Base-by-base conservation (phyloP, 495 filamentous ascomycete species). In the Xylaria bambusicola region DNA sequence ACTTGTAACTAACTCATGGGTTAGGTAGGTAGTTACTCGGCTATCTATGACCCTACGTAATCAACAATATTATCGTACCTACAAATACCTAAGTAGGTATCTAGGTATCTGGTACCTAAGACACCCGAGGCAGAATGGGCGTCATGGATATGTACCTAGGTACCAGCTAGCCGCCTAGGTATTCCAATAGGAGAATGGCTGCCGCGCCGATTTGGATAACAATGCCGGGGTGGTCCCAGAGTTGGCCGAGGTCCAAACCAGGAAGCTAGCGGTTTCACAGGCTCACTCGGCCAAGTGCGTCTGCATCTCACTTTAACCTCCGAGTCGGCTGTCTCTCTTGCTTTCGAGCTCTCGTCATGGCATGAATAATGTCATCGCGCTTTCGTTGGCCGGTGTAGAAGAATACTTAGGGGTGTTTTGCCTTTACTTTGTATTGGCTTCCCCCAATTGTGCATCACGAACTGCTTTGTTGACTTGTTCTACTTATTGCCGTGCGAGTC, bases 211-310 rank as follows among this genome's bases (percentile, higher is more conserved):
- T n/a, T n/a, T n/a, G n/a, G n/a, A n/a, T n/a, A n/a, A n/a, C n/a
- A n/a, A n/a, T n/a, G n/a, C n/a, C n/a, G n/a, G n/a, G n/a, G n/a
- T n/a, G n/a, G n/a, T n/a, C 10, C 18, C 23, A 23, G 23, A 47
- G 4, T 52, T 52, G 56, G 48, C 56, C 56, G 56, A 59, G 56
- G 56, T 59, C 50, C 56, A 46, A 52, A 23, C 9, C 38, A 41
- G n/a, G n/a, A n/a, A n/a, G n/a, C n/a, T n/a, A n/a, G 21, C 31
- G 56, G 42, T 58, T 51, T 27, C 42, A 49, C 55, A 49, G 44
- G 42, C 55, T 58, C 54, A 42, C 31, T 56, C 55, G 55, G 55
- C 35, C 55, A 41, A 45, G 49, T 50, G 45, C 45, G 33, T 42
- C n/a, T 50, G 45, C 45, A 42, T 42, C n/a, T 38, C 55, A 50